These are phyloP conservation scores for Neurospora cerealis DNA, from an alignment of 495 filamentous ascomycete species.

Conservation along the genomic window DNA sequence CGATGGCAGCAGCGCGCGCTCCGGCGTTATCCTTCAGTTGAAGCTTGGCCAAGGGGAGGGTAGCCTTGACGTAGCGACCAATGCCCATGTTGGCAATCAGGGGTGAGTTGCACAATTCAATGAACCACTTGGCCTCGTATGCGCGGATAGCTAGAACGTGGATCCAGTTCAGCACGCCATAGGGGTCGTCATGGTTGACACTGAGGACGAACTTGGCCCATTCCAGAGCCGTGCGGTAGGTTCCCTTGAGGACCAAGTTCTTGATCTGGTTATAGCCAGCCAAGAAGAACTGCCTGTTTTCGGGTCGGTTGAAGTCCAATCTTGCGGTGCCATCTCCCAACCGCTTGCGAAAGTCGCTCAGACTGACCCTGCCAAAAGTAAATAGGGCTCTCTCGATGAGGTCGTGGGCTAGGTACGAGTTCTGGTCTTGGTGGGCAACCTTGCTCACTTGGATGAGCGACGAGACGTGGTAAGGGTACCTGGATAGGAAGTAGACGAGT, in stretches of 20 bases:
- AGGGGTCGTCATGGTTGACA: slow-evolving; percentile 73
- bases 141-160: slow-evolving; percentile 78
- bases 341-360: slow-evolving; percentile 65
- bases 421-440: slow-evolving; percentile 80
- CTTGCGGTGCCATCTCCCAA: slow-evolving; percentile 71
- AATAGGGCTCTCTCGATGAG: slow-evolving; percentile 87
- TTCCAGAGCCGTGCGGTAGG: slow-evolving; percentile 84
- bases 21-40: slow-evolving; percentile 54
- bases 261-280: slow-evolving; percentile 80
- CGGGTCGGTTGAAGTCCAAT: slow-evolving; percentile 65
- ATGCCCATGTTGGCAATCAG: slow-evolving; percentile 31
- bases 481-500: slow-evolving; percentile 34
- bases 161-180: slow-evolving; percentile 64
- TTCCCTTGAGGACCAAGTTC: slow-evolving; percentile 80
- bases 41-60: slow-evolving; percentile 60
- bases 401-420: slow-evolving; percentile 75
- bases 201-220: slow-evolving; percentile 80
- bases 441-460: slow-evolving; percentile 88
- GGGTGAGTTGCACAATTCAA: slow-evolving; percentile 56
- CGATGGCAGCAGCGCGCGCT: slow-evolving; percentile 51
- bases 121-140: slow-evolving; percentile 62
- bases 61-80: slow-evolving; percentile 59
- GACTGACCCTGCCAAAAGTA: slow-evolving; percentile 76
- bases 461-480: slow-evolving; percentile 74
- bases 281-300: slow-evolving; percentile 90